Evolutionary conservation across 352 stramenopile species (phyloP).

Genomic region (Thalassiosira livingstoniorum): DNA sequence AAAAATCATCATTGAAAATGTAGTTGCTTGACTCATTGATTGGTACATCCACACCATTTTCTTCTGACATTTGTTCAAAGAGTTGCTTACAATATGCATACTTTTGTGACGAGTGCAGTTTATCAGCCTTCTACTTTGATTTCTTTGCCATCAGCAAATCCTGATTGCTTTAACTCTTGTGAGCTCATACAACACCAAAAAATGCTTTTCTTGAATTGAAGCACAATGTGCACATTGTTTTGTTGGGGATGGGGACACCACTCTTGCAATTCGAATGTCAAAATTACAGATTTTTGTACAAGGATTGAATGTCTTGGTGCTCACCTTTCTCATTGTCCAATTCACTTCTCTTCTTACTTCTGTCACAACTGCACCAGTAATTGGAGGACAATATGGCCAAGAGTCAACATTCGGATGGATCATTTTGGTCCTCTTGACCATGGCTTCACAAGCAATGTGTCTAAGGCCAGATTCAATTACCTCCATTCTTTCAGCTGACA

Average conservation of each 20-base stretch:
- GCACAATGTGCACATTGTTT: not conserved
- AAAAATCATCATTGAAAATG: not conserved
- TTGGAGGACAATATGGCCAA: not conserved
- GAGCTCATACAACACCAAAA: not conserved
- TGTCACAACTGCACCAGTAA: not conserved
- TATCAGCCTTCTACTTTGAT: not conserved
- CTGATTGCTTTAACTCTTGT: not conserved
- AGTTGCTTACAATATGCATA: not conserved
- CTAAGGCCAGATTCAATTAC: not conserved
- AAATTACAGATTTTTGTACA: not conserved
- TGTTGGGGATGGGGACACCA: not conserved
- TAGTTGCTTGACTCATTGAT: not conserved
- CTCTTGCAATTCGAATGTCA: not conserved
- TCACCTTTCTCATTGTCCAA: not conserved
- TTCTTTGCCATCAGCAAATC: not conserved
- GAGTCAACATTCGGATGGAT: not conserved
- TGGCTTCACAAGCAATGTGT: not conserved
- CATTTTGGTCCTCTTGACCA: not conserved
- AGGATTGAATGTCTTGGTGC: not conserved
- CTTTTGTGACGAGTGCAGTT: not conserved
- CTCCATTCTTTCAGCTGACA: not conserved
- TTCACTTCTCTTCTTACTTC: not conserved
- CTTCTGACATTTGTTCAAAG: not conserved
- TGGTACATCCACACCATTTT: not conserved
- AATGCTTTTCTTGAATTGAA: not conserved